Evolutionary conservation across 2,329 filamentous ascomycete species (phyloP), one percentile per base, ranked within the genome.

Genomic region (Alternaria postmessia): DNA sequence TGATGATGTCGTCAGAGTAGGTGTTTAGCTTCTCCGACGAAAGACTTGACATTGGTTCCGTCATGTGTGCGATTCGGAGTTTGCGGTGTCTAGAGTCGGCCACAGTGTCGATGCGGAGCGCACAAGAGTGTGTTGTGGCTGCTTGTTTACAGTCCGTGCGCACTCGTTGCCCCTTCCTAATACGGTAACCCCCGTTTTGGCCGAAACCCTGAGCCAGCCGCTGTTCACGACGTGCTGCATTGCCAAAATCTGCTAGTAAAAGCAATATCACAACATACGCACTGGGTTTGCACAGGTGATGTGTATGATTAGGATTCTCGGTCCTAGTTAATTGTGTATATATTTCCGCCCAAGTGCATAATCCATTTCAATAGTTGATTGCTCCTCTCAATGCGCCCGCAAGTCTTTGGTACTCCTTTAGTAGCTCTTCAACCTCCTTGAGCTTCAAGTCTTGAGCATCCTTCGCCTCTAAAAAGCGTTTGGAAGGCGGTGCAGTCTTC

Each of bases 381-480:
- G 81, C 81, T 28, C 78, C 76, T 38, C 78, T 76, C 69, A 84
- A 69, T 36, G 79, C 79, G 38, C 74, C 77, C 20, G 81, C 82
- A 54, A 84, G 68, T 53, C 82, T 69, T 57, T 81, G 79, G 55
- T 80, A 81, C 34, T 80, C 79, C 62, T 75, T 79, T 67, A 81
- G 59, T 51, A 81, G 57, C 65, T 84, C 82, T 39, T 84, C 82
- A 5, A 84, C 78, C 62, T 84, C 82, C 11, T 79, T 81, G 44
- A 84, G 54, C 69, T 75, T 81, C 64, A 84, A 61, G 12, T 84
- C 81, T 41, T 76, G 77, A 41, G 79, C 80, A 64, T 80, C 80
- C 55, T 79, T 79, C 2, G 80, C 77, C 24, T 84, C 82, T 59
- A 84, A 48, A 58, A 84, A 84, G 43, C 78, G 74, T 69, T 81